Evolutionary conservation across 257 asterid species (phyloP).

Genomic region (Nyctanthes arbortristis): DNA sequence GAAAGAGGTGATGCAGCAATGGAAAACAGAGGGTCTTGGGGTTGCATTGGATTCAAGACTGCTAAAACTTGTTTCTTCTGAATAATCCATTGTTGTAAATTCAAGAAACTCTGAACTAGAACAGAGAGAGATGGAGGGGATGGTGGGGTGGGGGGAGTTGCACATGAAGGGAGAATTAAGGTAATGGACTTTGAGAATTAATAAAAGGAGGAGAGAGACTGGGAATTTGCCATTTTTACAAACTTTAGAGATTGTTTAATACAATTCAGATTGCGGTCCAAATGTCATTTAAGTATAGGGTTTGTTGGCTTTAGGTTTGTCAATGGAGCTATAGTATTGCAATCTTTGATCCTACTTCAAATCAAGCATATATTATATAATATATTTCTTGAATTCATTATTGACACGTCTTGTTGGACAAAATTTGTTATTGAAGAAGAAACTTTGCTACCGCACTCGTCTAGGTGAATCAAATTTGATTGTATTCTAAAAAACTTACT

Average conservation of each 20-base stretch:
- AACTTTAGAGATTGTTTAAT: conserved; percentile 15
- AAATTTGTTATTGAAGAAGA: too few relatives aligned
- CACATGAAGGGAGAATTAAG: conserved; percentile 17
- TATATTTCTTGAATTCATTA: not conserved
- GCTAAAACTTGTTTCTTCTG: conserved; percentile 44
- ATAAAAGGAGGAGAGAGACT: conserved; percentile 19
- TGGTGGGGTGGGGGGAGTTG: conserved; percentile 12
- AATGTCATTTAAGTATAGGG: conserved; percentile 15
- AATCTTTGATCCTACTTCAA: conserved; percentile 36
- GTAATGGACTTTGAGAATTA: conserved; percentile 14
- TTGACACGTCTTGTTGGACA: not conserved
- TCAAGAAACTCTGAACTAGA: too few relatives aligned
- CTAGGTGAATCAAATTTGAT: too few relatives aligned
- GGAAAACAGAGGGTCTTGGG: conserved; percentile 6
- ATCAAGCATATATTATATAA: conserved; percentile 23
- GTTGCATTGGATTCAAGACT: conserved; percentile 30
- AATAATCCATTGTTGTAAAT: conserved; percentile 38
- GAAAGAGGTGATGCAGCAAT: conserved; percentile 27
- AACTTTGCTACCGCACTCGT: too few relatives aligned
- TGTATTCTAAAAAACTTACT: too few relatives aligned
- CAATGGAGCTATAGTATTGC: conserved; percentile 22
- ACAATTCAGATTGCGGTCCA: conserved; percentile 24
- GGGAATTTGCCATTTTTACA: conserved; percentile 29
- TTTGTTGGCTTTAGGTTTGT: conserved; percentile 32
- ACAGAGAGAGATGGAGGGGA: not conserved